Evolutionary conservation across 208 protist species (phyloP).

Genomic region (Wallacemonas collosoma): DNA sequence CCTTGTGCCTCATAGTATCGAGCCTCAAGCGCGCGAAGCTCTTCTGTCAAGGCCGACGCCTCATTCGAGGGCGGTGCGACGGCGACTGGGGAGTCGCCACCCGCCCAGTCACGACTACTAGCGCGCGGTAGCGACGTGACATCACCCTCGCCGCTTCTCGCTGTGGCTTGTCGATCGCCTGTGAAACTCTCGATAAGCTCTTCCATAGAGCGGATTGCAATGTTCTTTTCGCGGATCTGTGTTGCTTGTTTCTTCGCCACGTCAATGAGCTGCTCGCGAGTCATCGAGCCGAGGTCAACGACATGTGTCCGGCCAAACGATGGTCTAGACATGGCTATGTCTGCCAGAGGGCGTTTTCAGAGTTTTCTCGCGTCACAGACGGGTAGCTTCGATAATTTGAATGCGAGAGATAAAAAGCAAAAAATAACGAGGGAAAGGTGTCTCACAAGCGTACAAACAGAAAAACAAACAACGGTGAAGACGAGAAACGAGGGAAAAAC

Average conservation of each 20-base stretch:
- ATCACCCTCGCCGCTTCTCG: neutral
- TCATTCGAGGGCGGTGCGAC: neutral
- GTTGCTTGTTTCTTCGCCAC: slow-evolving; percentile 57
- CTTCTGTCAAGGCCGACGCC: neutral
- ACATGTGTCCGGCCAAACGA: slow-evolving; percentile 43
- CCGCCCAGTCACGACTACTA: neutral
- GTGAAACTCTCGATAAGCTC: slow-evolving; percentile 48
- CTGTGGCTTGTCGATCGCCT: slow-evolving; percentile 8
- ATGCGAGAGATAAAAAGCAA: neutral
- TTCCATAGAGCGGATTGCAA: slow-evolving; percentile 43
- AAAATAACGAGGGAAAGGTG: neutral
- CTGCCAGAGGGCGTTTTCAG: neutral
- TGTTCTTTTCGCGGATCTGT: slow-evolving; percentile 62
- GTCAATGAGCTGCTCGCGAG: slow-evolving; percentile 59
- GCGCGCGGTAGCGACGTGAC: slow-evolving; percentile 3
- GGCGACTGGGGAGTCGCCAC: neutral
- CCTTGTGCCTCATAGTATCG: slow-evolving; percentile 1
- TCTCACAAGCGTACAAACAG: slow-evolving; percentile 19
- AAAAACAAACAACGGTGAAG: slow-evolving; percentile 19
- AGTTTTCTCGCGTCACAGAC: neutral
- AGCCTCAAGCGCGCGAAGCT: slow-evolving; percentile 3
- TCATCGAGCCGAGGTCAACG: slow-evolving; percentile 52
- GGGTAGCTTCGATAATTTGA: no score
- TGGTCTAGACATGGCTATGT: slow-evolving; percentile 5
- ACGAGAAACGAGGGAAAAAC: slow-evolving; percentile 1